Conservation (phyloP, 1,284 basidiomycete genomes). For the Malassezia brasiliensis region DNA sequence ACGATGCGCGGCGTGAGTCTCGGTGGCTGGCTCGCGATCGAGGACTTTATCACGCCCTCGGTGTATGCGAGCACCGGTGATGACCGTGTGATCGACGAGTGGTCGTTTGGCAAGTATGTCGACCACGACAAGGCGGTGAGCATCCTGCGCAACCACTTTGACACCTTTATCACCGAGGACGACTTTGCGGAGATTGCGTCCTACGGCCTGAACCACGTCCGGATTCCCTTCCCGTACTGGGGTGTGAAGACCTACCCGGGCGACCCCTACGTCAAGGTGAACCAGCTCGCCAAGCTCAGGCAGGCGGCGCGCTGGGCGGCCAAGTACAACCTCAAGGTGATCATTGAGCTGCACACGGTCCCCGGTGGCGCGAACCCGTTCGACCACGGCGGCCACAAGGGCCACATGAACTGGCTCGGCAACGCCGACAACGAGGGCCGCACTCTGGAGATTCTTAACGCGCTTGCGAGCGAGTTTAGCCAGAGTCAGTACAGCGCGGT, state of each 20-base stretch:
- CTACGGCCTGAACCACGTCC: conserved; percentile 57
- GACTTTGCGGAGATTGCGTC: conserved; percentile 60
- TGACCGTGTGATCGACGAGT: conserved; percentile 62
- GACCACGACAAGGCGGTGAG: conserved; percentile 51
- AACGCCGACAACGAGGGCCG: conserved; percentile 61
- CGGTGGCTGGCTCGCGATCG: conserved; percentile 44
- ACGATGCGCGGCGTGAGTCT: conserved; percentile 41
- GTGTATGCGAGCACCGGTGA: conserved; percentile 52
- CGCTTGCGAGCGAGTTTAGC: conserved; percentile 35
- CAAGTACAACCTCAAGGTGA: conserved; percentile 66
- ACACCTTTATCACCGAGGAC: conserved; percentile 67
- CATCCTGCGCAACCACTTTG: conserved; percentile 57
- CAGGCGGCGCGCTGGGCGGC: conserved; percentile 67
- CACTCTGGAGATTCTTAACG: conserved; percentile 61
- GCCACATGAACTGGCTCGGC: conserved; percentile 63
- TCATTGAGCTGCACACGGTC: conserved; percentile 60
- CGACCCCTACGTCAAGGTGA: conserved; percentile 75
- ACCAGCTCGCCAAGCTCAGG: conserved; percentile 56
- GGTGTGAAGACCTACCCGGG: conserved; percentile 70
- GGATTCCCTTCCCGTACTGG: conserved; percentile 84
- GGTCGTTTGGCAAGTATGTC: conserved; percentile 62
- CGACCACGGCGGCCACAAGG: conserved; percentile 59
- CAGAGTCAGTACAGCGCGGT: conserved; percentile 34
- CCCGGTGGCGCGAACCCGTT: conserved; percentile 50
- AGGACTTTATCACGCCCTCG: conserved; percentile 37